These are phyloP conservation scores for Rutidosis leptorrhynchoides DNA, from an alignment of 129 eudicot genomes.

Conservation along the genomic window DNA sequence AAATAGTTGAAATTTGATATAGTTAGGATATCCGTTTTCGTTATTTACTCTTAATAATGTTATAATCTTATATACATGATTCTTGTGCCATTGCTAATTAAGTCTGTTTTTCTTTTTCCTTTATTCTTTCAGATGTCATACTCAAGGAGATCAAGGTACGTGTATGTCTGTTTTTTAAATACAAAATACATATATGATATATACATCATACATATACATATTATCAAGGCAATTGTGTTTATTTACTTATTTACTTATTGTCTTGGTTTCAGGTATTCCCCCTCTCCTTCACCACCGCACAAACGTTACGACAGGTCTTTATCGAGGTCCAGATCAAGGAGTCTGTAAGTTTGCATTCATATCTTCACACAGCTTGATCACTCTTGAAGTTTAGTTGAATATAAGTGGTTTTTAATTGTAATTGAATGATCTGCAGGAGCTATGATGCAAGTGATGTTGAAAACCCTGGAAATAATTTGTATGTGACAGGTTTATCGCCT, in stretches of 20 bases:
- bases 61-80: background rate
- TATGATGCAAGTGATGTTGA: slow-evolving; percentile 64
- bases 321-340: slow-evolving; percentile 63
- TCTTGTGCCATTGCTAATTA: slow-evolving; percentile 16
- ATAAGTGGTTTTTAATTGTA: background rate
- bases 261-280: slow-evolving; percentile 33
- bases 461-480: slow-evolving; percentile 92
- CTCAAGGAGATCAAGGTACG: slow-evolving; percentile 65
- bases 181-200: background rate
- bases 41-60: too few relatives aligned
- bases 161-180: background rate
- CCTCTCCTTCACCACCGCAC: slow-evolving; percentile 77
- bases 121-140: slow-evolving; percentile 56
- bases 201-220: background rate
- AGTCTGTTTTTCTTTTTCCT: too few relatives aligned
- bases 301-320: slow-evolving; percentile 46
- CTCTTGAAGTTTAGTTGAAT: too few relatives aligned
- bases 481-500: slow-evolving; percentile 85
- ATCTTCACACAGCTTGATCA: slow-evolving; percentile 12
- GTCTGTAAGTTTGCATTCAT: slow-evolving; percentile 38
- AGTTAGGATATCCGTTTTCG: too few relatives aligned
- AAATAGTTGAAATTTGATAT: too few relatives aligned
- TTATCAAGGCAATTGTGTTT: background rate
- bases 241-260: background rate
- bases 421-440: slow-evolving; percentile 46